These are phyloP conservation scores for Mycena alexandri DNA, from an alignment of 768 basidiomycete genomes.

Conservation along the genomic window DNA sequence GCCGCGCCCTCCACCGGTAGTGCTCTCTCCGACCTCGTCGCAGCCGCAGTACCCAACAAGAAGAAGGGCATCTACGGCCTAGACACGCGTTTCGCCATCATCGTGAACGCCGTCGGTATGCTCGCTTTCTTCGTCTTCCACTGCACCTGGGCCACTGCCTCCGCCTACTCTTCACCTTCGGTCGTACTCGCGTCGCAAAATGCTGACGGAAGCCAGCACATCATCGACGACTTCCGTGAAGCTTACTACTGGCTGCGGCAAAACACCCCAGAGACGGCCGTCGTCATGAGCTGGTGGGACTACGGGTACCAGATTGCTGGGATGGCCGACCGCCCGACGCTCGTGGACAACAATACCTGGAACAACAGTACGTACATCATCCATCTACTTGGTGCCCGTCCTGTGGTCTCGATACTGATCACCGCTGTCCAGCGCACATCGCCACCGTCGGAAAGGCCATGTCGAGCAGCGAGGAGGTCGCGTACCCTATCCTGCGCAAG, in stretches of 20 bases:
- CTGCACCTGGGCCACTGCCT: conserved; percentile 96
- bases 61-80: conserved; percentile 84
- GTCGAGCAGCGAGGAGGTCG: conserved; percentile 93
- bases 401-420: conserved; percentile 19
- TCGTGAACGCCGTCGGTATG: conserved; percentile 81
- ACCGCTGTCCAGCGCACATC: conserved; percentile 79
- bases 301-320: conserved; percentile 99
- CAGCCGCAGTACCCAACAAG: conserved; percentile 50
- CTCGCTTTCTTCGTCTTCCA: conserved; percentile 94
- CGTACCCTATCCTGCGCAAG: conserved; percentile 96
- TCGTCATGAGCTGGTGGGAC: conserved; percentile 99
- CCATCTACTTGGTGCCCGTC: no score
- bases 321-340: conserved; percentile 95
- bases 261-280: conserved; percentile 92
- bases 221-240: conserved; percentile 99
- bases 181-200: conserved; percentile 89
- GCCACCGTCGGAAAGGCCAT: conserved; percentile 99
- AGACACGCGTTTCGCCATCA: conserved; percentile 83
- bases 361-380: conserved; percentile 86
- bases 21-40: conserved; percentile 57
- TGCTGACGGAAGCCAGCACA: conserved; percentile 89
- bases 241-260: conserved; percentile 99
- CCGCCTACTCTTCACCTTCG: conserved; percentile 96
- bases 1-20: conserved; percentile 48
- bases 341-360: conserved; percentile 99